Conservation (phyloP, 345 rosid genomes). For the Salix caprea region DNA sequence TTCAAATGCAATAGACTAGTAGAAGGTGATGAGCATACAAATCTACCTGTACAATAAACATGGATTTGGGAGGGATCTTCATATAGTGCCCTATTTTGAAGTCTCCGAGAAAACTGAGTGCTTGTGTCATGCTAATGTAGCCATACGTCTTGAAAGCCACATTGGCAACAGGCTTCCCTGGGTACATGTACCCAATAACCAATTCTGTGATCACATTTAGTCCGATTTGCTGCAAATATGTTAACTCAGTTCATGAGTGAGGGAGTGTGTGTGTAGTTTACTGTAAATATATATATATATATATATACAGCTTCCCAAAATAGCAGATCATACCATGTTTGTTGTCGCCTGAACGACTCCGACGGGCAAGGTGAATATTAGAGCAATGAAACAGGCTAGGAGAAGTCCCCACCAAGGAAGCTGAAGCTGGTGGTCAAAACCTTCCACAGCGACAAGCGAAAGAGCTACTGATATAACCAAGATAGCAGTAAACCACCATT, state of each 20-base stretch:
- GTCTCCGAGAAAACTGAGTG: conserved; percentile 54
- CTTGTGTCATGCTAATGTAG: conserved; percentile 74
- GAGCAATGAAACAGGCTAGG: conserved; percentile 52
- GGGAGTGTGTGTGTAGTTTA: too few species aligned
- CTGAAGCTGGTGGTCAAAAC: conserved; percentile 66
- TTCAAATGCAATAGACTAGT: too few species aligned
- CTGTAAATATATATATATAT: too few species aligned
- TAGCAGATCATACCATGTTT: conserved; percentile 42
- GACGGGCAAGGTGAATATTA: conserved; percentile 71
- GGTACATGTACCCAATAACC: conserved; percentile 65
- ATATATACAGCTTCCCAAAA: too few species aligned
- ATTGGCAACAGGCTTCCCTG: conserved; percentile 83
- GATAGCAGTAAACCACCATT: conserved; percentile 67
- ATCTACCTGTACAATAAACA: conserved; percentile 70
- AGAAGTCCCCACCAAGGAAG: conserved; percentile 93
- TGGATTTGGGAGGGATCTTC: conserved; percentile 82
- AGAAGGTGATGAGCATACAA: neutral
- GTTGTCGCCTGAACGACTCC: conserved; percentile 84
- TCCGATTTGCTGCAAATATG: conserved; percentile 50
- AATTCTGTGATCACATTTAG: conserved; percentile 78
- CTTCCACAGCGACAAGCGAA: conserved; percentile 62
- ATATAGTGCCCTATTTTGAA: conserved; percentile 88
- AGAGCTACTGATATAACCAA: conserved; percentile 39
- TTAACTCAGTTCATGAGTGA: neutral
- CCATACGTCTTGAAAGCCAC: conserved; percentile 92